phyloP scores from a whole-genome alignment of 306 rosid species.

The Quercus glauca region DNA sequence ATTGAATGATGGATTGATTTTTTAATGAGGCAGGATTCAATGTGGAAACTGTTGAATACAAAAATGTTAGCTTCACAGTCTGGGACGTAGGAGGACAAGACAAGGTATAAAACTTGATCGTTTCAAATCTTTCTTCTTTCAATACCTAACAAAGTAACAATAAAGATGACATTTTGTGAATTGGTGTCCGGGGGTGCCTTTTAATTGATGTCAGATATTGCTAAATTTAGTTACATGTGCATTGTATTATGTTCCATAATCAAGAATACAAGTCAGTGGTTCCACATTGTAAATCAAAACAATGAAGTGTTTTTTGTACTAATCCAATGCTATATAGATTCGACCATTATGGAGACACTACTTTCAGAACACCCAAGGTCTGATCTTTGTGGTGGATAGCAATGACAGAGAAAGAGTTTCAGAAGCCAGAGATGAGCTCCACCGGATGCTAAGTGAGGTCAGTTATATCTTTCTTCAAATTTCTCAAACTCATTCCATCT shows the following conservation, averaged over 20 bases:
- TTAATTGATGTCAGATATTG: not conserved
- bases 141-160: not conserved
- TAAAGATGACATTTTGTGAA: not conserved
- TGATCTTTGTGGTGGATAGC: constrained; percentile 80
- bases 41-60: constrained; percentile 86
- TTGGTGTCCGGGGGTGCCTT: not conserved
- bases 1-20: not conserved
- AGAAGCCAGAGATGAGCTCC: constrained; percentile 83
- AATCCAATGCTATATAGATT: constrained; percentile 39
- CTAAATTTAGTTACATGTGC: not conserved
- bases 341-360: constrained; percentile 95
- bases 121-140: not conserved
- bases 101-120: constrained; percentile 40
- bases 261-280: not conserved
- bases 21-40: constrained; percentile 62
- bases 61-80: constrained; percentile 85
- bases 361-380: constrained; percentile 84
- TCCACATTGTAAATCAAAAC: not conserved
- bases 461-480: not conserved
- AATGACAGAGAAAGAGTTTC: constrained; percentile 78
- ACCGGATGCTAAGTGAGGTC: constrained; percentile 91
- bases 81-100: constrained; percentile 98
- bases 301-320: not conserved
- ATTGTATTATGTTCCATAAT: not conserved
- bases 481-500: not conserved